Percentiles rank a stretch among this genome's conserved stretches.
Conservation (phyloP, 768 basidiomycete genomes). For the Tylopilus balloui region DNA sequence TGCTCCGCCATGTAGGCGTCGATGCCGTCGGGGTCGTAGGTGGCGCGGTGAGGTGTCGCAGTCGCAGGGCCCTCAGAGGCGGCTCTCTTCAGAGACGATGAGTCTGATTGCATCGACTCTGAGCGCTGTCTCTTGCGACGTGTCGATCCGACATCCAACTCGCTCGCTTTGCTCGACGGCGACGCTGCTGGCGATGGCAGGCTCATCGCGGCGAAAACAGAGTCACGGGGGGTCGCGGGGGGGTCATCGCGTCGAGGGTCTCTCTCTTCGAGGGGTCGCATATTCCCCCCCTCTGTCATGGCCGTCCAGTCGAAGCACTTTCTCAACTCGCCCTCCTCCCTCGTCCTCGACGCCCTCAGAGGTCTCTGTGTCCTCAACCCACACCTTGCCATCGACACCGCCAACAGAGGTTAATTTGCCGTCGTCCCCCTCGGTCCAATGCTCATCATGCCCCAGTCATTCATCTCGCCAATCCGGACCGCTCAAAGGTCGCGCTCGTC, state of each 20-base stretch:
- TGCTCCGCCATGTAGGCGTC: slow-evolving; percentile 66
- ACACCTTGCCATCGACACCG: slow-evolving; percentile 60
- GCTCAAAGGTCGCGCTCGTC: slow-evolving; percentile 66
- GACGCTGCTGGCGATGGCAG: slow-evolving; percentile 40
- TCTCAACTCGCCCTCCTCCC: slow-evolving; percentile 59
- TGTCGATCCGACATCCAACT: slow-evolving; percentile 30
- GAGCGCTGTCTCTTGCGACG: slow-evolving; percentile 70
- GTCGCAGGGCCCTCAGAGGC: slow-evolving; percentile 60
- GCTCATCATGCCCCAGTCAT: slow-evolving; percentile 45
- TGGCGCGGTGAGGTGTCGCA: slow-evolving; percentile 33
- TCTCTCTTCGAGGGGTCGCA: slow-evolving; percentile 13
- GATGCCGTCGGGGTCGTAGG: slow-evolving; percentile 45
- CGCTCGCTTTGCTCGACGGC: slow-evolving; percentile 40
- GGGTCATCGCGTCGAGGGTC: no score
- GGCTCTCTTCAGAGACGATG: slow-evolving; percentile 75
- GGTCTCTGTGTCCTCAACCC: slow-evolving; percentile 74
- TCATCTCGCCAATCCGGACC: slow-evolving; percentile 52
- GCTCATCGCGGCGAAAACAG: slow-evolving; percentile 35
- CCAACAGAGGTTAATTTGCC: slow-evolving; percentile 50
- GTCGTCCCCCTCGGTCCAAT: no score
- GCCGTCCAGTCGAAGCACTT: slow-evolving; percentile 58
- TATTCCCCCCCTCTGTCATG: neutral
- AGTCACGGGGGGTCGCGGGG: neutral
- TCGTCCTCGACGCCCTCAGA: slow-evolving; percentile 74
- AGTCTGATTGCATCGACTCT: slow-evolving; percentile 69